Conservation (phyloP, 1,284 basidiomycete species). For the Xerocomus nothofagi region DNA sequence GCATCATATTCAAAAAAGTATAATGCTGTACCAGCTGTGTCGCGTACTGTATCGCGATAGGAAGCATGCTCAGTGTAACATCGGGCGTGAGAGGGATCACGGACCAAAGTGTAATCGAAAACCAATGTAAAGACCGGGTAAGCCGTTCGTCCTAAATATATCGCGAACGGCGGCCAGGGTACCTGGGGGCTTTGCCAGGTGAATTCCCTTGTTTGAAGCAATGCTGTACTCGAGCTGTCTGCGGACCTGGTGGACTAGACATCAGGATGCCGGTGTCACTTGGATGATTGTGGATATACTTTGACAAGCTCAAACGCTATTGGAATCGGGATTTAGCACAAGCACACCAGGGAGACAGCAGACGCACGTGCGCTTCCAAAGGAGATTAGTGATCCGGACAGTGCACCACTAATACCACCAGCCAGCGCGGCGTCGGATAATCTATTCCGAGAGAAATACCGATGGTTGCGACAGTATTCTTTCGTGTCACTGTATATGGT, state of each 20-base stretch:
- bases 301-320: slow-evolving; percentile 94
- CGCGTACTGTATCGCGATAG: slow-evolving; percentile 55
- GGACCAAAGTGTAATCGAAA: slow-evolving; percentile 78
- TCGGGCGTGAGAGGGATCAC: slow-evolving; percentile 26
- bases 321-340: slow-evolving; percentile 7
- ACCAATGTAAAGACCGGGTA: slow-evolving; percentile 78
- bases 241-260: slow-evolving; percentile 57
- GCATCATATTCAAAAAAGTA: slow-evolving; percentile 90
- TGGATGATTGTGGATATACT: slow-evolving; percentile 44
- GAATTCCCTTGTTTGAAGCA: slow-evolving; percentile 72
- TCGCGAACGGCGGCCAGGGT: slow-evolving; percentile 75
- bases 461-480: slow-evolving; percentile 67
- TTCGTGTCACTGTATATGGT: slow-evolving; percentile 93
- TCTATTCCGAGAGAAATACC: slow-evolving; percentile 56
- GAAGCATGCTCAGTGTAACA: slow-evolving; percentile 2
- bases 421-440: slow-evolving; percentile 71
- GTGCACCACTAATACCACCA: slow-evolving; percentile 77
- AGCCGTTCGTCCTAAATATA: slow-evolving; percentile 65
- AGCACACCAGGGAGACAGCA: slow-evolving; percentile 4
- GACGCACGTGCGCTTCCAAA: slow-evolving; percentile 81
- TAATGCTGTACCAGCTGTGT: slow-evolving; percentile 78
- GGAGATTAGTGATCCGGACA: slow-evolving; percentile 82
- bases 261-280: slow-evolving; percentile 10
- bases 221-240: slow-evolving; percentile 95
- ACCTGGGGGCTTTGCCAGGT: slow-evolving; percentile 65